Base-by-base conservation (phyloP, 352 stramenopile species). In the Phytophthora tentaculata region DNA sequence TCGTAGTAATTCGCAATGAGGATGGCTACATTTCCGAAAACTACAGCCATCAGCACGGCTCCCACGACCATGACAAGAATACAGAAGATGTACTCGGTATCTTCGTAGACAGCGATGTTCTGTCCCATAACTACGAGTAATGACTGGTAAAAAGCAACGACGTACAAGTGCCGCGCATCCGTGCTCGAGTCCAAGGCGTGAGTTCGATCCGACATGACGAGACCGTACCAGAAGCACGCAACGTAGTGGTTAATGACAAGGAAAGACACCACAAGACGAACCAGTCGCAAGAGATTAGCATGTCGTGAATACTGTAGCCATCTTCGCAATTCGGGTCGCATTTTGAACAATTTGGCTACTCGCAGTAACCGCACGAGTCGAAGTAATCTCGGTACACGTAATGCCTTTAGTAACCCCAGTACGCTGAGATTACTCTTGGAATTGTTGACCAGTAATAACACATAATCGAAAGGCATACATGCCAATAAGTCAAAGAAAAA, bases 1-100 rank as follows among this genome's bases (percentile, higher is more conserved):
- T 93, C 86, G 71, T 94, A 93, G 67, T 94, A 94, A 63, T 94
- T 96, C 22, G 84, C 79, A 37, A 96, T 94, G 32, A 94, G 62
- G 32, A 95, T 93, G 14, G 84, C 85, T 26, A 96, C 88, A 51
- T 95, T 94, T 61, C 88, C 88, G 67, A 96, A 96, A 53, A 95
- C 86, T 1, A 96, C 80, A 58, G 88, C 88, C 86, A 95, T 93
- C 0, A 95, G 56, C 57, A 95, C 82, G 2, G 89, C 74, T 2
- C 89, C 87, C 3, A 93, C 61, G 2, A 96, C 76, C 73, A 94
- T 89, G 13, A 79, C 69, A 9, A 86, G 28, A 52, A 92, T 81
- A 49, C 77, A 89, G 44, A 95, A 94, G 3, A 91, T 22, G 53
- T 91, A 91, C 63, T 96, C 89, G 7, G 58, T 66, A 58, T 96